Percentiles rank a stretch among this genome's conserved stretches.
These are phyloP conservation scores for Scortechinia acanthostroma DNA, from an alignment of 2,329 filamentous ascomycete species.

Conservation along the genomic window DNA sequence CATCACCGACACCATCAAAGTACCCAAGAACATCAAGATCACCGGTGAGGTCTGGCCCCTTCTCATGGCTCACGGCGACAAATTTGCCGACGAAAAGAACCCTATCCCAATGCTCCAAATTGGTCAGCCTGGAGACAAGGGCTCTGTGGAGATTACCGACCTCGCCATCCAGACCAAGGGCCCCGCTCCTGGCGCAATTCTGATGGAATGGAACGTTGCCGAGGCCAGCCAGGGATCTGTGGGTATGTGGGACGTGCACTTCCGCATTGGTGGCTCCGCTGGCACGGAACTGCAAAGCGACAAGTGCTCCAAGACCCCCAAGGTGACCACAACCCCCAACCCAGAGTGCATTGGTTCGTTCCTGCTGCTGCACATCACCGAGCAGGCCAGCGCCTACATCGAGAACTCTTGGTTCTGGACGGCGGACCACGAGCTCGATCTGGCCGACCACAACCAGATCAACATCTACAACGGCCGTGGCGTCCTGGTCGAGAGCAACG, in stretches of 20 bases:
- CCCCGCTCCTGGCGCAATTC: constrained; percentile 59
- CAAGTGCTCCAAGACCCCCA: constrained; percentile 52
- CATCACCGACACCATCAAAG: constrained; percentile 35
- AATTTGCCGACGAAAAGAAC: constrained; percentile 51
- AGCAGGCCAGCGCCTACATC: constrained; percentile 33
- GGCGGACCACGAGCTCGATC: constrained; percentile 63
- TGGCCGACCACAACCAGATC: constrained; percentile 32
- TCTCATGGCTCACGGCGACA: constrained; percentile 49
- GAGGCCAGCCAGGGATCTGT: constrained; percentile 41
- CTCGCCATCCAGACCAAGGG: constrained; percentile 61
- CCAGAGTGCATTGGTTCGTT: constrained; percentile 52
- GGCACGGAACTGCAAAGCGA: constrained; percentile 59
- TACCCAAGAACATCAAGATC: constrained; percentile 56
- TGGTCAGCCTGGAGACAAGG: constrained; percentile 49
- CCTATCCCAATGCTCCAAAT: constrained; percentile 62
- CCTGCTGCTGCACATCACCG: constrained; percentile 35
- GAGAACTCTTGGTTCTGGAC: constrained; percentile 60
- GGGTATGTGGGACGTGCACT: constrained; percentile 70
- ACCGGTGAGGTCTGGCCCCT: constrained; percentile 66
- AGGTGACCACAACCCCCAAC: constrained; percentile 35
- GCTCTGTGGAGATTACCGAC: constrained; percentile 63
- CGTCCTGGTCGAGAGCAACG: constrained; percentile 19
- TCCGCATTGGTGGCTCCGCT: constrained; percentile 66
- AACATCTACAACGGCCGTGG: constrained; percentile 23
- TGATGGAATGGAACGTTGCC: constrained; percentile 68